A percentile compares a stretch with the other conserved stretches of the same genome.
phyloP scores from a whole-genome alignment of 2,329 filamentous ascomycete genomes.

The Talaromyces amestolkiae region DNA sequence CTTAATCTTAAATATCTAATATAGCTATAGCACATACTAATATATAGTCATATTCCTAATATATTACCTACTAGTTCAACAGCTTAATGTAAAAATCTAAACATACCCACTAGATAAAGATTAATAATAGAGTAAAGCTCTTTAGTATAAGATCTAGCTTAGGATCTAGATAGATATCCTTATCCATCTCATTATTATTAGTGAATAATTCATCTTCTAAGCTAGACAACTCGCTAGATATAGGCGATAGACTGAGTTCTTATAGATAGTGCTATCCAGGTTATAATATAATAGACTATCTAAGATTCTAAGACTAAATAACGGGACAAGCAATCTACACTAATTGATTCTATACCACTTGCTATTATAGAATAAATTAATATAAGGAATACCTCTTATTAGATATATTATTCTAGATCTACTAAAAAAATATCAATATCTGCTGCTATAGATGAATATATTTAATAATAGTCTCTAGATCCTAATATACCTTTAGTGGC shows the following conservation, averaged over 20 bases:
- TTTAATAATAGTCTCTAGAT: not conserved
- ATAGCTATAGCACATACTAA: not conserved
- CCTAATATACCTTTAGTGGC: not conserved
- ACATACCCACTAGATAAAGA: not conserved
- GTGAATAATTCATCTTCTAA: no score
- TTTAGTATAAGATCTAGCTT: not conserved
- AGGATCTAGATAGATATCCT: no score
- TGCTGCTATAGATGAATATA: constrained; percentile 16
- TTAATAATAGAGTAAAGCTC: not conserved
- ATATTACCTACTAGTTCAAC: not conserved
- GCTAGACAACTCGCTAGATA: not conserved
- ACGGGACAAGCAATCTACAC: not conserved
- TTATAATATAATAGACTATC: not conserved
- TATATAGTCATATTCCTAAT: not conserved
- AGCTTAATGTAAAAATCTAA: not conserved
- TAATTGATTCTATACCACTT: not conserved
- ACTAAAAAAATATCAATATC: constrained; percentile 20
- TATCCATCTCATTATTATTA: no score
- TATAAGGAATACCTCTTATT: not conserved
- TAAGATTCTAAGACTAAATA: not conserved
- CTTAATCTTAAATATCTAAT: not conserved
- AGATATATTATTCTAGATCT: not conserved
- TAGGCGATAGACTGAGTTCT: not conserved
- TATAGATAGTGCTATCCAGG: not conserved
- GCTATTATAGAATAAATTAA: not conserved